Percentiles rank a stretch among this genome's conserved stretches.
These are phyloP conservation scores for Cyberlindnera americana DNA, from an alignment of 805 yeast species.

Conservation along the genomic window DNA sequence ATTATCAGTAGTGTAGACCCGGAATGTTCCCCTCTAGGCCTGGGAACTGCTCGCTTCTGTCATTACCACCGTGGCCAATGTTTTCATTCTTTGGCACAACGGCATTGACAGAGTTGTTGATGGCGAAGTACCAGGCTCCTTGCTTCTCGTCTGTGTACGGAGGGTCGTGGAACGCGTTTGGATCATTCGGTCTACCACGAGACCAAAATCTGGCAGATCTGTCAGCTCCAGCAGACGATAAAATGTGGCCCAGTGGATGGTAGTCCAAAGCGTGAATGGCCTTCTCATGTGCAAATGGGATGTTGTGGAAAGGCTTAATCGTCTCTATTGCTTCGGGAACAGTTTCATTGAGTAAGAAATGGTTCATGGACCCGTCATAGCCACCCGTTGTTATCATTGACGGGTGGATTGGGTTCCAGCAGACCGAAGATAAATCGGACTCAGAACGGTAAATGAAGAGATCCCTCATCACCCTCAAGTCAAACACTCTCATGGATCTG, in stretches of 20 bases:
- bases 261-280: conserved; percentile 87
- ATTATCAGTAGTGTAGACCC: conserved; percentile 12
- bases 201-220: conserved; percentile 93
- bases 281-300: conserved; percentile 93
- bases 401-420: conserved; percentile 92
- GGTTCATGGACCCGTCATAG: conserved; percentile 82
- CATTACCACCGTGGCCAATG: conserved; percentile 19
- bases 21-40: conserved; percentile 14
- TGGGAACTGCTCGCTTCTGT: conserved; percentile 3
- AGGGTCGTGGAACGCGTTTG: conserved; percentile 74
- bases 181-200: conserved; percentile 87
- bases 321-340: conserved; percentile 37
- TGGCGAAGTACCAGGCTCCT: conserved; percentile 55
- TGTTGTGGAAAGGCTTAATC: conserved; percentile 47
- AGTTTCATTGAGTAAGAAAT: conserved; percentile 56
- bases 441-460: conserved; percentile 73
- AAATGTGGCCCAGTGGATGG: conserved; percentile 90
- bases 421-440: conserved; percentile 76
- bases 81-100: conserved; percentile 31
- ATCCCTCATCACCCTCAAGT: conserved; percentile 80
- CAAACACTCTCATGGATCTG: conserved; percentile 82
- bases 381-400: conserved; percentile 79
- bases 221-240: conserved; percentile 92
- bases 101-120: conserved; percentile 33
- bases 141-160: conserved; percentile 66